Conservation (phyloP, 192 early-diverging fungal genomes). For the Gorgonomyces haynaldii region DNA sequence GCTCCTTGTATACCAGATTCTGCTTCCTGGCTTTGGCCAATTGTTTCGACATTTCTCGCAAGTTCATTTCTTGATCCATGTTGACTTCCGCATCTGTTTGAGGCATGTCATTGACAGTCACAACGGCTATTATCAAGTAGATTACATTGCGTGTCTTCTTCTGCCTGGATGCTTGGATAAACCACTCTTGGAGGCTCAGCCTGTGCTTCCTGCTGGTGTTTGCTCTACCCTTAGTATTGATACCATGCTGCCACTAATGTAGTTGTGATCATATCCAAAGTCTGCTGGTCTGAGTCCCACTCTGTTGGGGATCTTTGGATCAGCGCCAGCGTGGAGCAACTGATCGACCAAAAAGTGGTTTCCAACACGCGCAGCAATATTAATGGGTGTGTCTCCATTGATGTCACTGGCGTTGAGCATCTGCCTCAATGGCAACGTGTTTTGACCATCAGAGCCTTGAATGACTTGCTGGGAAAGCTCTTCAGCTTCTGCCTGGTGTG, state of each 20-base stretch:
- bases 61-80: constrained; percentile 15
- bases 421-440: neutral
- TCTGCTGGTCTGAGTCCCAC: constrained; percentile 69
- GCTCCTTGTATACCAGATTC: constrained; percentile 18
- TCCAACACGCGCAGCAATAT: constrained; percentile 71
- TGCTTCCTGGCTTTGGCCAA: constrained; percentile 22
- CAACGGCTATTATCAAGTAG: neutral
- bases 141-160: neutral
- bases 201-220: neutral
- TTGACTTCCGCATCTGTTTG: constrained; percentile 11
- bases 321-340: constrained; percentile 60
- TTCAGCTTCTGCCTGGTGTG: constrained; percentile 27
- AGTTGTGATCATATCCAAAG: constrained; percentile 26
- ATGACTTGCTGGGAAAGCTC: neutral
- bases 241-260: constrained; percentile 4
- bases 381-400: constrained; percentile 74
- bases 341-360: constrained; percentile 67
- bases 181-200: neutral
- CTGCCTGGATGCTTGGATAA: constrained; percentile 2
- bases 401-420: constrained; percentile 55
- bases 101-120: neutral
- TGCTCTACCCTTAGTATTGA: neutral
- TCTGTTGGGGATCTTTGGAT: constrained; percentile 54
- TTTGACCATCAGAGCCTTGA: neutral
- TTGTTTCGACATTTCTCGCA: constrained; percentile 24